Conservation (phyloP, 495 filamentous ascomycete genomes). For the Aspergillus taichungensis region DNA sequence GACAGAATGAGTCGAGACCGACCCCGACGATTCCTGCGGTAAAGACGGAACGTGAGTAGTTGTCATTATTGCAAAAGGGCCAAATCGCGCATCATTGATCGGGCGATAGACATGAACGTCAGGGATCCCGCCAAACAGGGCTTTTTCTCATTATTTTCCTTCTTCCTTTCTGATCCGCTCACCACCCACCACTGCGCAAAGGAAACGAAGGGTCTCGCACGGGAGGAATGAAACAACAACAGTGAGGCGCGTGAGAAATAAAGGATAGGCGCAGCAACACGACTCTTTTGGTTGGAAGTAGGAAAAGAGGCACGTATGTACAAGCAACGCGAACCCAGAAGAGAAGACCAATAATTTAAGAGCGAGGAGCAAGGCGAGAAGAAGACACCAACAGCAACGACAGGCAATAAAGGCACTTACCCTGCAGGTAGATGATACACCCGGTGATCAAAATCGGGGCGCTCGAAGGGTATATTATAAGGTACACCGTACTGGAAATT, state of each 20-base stretch:
- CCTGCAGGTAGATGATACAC: neutral
- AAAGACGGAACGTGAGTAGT: slow-evolving; percentile 26
- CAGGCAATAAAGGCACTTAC: slow-evolving; percentile 4
- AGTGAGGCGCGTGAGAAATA: too few relatives aligned
- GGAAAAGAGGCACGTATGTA: neutral
- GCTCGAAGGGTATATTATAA: too few relatives aligned
- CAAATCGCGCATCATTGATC: slow-evolving; percentile 13
- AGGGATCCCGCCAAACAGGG: too few relatives aligned
- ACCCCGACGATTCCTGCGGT: slow-evolving; percentile 21
- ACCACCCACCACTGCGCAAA: too few relatives aligned
- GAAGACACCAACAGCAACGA: neutral
- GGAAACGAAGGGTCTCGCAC: too few relatives aligned
- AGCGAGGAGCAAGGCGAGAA: slow-evolving; percentile 1
- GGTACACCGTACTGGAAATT: too few relatives aligned
- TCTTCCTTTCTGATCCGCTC: too few relatives aligned
- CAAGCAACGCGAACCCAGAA: neutral
- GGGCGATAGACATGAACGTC: neutral
- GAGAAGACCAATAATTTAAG: neutral
- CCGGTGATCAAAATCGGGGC: too few relatives aligned
- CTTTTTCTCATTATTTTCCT: too few relatives aligned
- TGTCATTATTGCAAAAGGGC: slow-evolving; percentile 19
- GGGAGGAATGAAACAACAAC: too few relatives aligned
- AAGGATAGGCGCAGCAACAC: too few relatives aligned
- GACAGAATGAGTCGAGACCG: slow-evolving; percentile 15
- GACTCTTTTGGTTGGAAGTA: neutral